Conservation (phyloP, 768 basidiomycete genomes). For the Cytidiella melzeri region DNA sequence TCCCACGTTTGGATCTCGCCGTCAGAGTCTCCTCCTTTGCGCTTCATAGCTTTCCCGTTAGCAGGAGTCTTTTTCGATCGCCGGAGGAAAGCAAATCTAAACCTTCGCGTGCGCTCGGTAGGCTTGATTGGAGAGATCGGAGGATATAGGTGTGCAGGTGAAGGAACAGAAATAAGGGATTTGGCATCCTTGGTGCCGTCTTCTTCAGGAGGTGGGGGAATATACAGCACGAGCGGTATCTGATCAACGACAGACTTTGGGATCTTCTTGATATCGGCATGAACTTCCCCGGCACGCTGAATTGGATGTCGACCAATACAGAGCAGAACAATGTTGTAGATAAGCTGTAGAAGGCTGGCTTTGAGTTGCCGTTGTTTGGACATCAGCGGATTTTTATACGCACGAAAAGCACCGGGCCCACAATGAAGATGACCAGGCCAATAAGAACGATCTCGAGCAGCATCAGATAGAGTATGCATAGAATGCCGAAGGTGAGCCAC, state of each 20-base stretch:
- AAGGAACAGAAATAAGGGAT: slow-evolving; percentile 36
- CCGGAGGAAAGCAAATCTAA: slow-evolving; percentile 49
- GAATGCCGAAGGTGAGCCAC: slow-evolving; percentile 80
- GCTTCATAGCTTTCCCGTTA: slow-evolving; percentile 22
- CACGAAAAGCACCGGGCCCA: slow-evolving; percentile 77
- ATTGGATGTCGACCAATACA: slow-evolving; percentile 77
- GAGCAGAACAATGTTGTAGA: slow-evolving; percentile 74
- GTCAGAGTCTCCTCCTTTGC: slow-evolving; percentile 12
- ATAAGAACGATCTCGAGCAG: slow-evolving; percentile 66
- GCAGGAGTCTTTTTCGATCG: slow-evolving; percentile 16
- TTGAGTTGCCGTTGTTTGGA: no score
- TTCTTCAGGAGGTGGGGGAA: slow-evolving; percentile 66
- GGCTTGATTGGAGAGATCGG: slow-evolving; percentile 35
- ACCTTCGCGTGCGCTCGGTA: slow-evolving; percentile 25
- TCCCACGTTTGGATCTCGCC: slow-evolving; percentile 56
- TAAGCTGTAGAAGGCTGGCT: no score
- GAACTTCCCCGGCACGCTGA: slow-evolving; percentile 66
- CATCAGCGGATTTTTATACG: slow-evolving; percentile 23
- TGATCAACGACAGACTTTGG: slow-evolving; percentile 65
- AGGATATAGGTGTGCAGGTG: slow-evolving; percentile 54
- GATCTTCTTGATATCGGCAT: slow-evolving; percentile 73
- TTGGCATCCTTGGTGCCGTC: slow-evolving; percentile 12
- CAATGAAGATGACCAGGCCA: slow-evolving; percentile 69
- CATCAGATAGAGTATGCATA: slow-evolving; percentile 76
- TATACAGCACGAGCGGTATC: slow-evolving; percentile 82